These are phyloP conservation scores for Puccinia triticina DNA, from an alignment of 1,284 basidiomycete species.

Conservation along the genomic window DNA sequence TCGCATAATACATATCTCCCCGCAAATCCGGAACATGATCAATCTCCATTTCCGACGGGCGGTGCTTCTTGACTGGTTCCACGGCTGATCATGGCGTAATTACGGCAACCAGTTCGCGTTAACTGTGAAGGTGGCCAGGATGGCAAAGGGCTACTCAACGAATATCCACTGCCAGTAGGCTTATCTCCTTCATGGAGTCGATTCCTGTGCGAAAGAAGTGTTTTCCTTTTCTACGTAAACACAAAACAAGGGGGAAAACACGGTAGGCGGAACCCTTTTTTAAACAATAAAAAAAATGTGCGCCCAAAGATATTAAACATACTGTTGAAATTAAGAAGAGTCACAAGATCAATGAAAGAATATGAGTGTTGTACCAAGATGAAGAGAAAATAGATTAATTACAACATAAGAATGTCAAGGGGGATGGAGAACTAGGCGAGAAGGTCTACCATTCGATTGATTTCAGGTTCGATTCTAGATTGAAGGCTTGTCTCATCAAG, in stretches of 20 bases:
- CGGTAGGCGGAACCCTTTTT: background rate
- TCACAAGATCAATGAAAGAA: background rate
- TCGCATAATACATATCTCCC: too few relatives aligned
- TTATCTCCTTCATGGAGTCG: background rate
- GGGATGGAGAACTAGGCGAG: background rate
- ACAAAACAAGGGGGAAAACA: background rate
- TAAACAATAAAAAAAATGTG: background rate
- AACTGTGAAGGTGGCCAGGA: too few relatives aligned
- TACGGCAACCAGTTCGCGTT: too few relatives aligned
- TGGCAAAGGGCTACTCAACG: too few relatives aligned
- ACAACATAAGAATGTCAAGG: background rate
- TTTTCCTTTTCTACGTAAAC: background rate
- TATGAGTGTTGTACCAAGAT: background rate
- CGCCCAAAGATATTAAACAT: background rate
- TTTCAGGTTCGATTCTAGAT: slow-evolving; percentile 29
- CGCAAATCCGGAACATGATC: too few relatives aligned
- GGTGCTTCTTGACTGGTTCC: too few relatives aligned
- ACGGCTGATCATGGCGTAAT: too few relatives aligned
- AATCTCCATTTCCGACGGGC: too few relatives aligned
- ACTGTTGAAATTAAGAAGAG: background rate
- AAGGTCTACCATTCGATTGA: slow-evolving; percentile 24
- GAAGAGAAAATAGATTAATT: background rate
- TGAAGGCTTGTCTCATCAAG: slow-evolving; percentile 37
- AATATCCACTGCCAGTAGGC: too few relatives aligned
- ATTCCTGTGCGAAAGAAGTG: background rate